Conservation (phyloP, 257 asterid species). For the Nyctanthes arbortristis region DNA sequence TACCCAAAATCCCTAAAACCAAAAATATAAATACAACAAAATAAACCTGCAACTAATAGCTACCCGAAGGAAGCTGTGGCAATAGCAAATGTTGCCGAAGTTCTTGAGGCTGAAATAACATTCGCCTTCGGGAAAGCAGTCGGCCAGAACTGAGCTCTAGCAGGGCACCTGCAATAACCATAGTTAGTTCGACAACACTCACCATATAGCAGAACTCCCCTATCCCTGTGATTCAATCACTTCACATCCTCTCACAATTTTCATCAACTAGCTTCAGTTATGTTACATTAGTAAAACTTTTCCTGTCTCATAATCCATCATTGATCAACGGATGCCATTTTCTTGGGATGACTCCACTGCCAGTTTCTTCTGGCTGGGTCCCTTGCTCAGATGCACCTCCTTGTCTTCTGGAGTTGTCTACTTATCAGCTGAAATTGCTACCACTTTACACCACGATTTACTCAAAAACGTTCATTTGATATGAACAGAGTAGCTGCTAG, state of each 20-base stretch:
- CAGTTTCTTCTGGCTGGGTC: too few relatives aligned
- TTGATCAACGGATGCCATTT: not conserved
- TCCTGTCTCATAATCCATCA: not conserved
- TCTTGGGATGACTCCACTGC: not conserved
- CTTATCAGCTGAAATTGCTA: too few relatives aligned
- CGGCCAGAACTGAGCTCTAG: conserved; percentile 78
- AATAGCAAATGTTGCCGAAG: conserved; percentile 74
- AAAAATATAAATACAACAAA: conserved; percentile 2
- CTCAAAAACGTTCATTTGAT: too few relatives aligned
- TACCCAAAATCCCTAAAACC: not conserved
- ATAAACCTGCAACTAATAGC: not conserved
- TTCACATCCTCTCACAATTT: conserved; percentile 1
- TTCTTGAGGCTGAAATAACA: conserved; percentile 74
- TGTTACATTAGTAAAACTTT: not conserved
- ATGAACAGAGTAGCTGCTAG: too few relatives aligned
- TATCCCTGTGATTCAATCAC: conserved; percentile 37
- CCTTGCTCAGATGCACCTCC: not conserved
- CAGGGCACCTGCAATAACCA: conserved; percentile 75
- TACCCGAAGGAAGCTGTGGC: conserved; percentile 74
- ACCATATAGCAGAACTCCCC: conserved; percentile 65
- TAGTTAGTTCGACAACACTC: conserved; percentile 52
- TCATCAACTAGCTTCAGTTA: too few relatives aligned
- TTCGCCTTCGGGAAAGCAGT: conserved; percentile 78
- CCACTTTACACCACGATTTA: too few relatives aligned
- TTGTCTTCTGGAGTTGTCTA: not conserved